A percentile compares a stretch with the other conserved stretches of the same genome.
Conservation (phyloP, 805 yeast genomes). For the Kluyveromyces nonfermentans region DNA sequence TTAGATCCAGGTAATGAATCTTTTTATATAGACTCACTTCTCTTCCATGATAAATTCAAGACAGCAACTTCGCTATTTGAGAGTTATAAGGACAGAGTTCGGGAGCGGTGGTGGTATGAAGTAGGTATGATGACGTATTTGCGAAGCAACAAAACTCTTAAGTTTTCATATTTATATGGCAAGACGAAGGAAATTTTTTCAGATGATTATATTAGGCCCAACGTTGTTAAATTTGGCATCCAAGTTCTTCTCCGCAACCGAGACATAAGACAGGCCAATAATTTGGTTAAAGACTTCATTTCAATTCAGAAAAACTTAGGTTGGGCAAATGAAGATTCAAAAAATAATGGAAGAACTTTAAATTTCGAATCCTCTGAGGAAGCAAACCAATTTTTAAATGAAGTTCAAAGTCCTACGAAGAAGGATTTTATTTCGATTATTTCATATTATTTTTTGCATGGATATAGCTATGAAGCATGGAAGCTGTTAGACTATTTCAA, state of each 20-base stretch:
- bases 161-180: conserved; percentile 31
- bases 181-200: conserved; percentile 22
- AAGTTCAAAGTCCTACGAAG: conserved; percentile 18
- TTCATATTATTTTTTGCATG: conserved; percentile 16
- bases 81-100: conserved; percentile 28
- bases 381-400: conserved; percentile 25
- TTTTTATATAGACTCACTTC: conserved; percentile 38
- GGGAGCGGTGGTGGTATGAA: conserved; percentile 47
- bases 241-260: conserved; percentile 24
- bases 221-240: conserved; percentile 30
- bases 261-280: conserved; percentile 21
- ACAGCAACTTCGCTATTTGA: conserved; percentile 33
- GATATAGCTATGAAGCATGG: conserved; percentile 9
- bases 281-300: conserved; percentile 27
- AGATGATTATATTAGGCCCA: conserved; percentile 30
- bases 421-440: conserved; percentile 22
- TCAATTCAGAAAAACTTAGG: conserved; percentile 23
- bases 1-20: conserved; percentile 45
- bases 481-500: conserved; percentile 21
- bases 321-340: conserved; percentile 7
- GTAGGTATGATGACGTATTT: conserved; percentile 36
- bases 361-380: conserved; percentile 8
- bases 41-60: conserved; percentile 25
- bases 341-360: conserved; percentile 8
- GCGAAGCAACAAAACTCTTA: conserved; percentile 24